A percentile compares a stretch with the other conserved stretches of the same genome.
These are phyloP conservation scores for Salvia miltiorrhiza DNA, from an alignment of 257 asterid species.

Conservation along the genomic window DNA sequence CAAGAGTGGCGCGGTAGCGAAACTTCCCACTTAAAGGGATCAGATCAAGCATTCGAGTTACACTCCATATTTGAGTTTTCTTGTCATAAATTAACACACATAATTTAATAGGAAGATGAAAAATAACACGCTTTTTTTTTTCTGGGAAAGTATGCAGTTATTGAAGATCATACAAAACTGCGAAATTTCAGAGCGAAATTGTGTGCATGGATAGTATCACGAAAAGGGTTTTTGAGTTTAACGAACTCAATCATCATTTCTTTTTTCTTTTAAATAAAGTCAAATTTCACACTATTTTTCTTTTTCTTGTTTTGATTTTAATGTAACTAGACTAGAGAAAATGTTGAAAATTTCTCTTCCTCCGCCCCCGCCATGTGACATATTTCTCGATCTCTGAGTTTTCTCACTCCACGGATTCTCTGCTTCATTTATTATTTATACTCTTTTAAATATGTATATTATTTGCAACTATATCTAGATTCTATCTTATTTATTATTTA, in stretches of 20 bases:
- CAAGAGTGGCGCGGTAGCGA: no score
- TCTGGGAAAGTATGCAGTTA: not conserved
- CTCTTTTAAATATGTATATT: not conserved
- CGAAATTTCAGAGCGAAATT: not conserved
- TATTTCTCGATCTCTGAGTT: slow-evolving; percentile 43
- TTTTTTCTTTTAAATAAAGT: slow-evolving; percentile 2
- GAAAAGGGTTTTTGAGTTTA: slow-evolving; percentile 22
- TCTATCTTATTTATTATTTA: not conserved
- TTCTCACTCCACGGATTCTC: slow-evolving; percentile 20
- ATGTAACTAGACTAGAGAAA: not conserved
- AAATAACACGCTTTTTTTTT: not conserved
- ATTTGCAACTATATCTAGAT: not conserved
- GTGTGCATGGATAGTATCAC: slow-evolving; percentile 10
- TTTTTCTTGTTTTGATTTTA: not conserved
- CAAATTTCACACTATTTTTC: not conserved
- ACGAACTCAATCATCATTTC: slow-evolving; percentile 29
- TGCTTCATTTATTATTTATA: not conserved
- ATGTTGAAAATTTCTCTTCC: slow-evolving; percentile 16
- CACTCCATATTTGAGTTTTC: not conserved
- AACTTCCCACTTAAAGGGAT: not conserved
- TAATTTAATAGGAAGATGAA: not conserved
- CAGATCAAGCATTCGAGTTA: not conserved
- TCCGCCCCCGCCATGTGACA: slow-evolving; percentile 56
- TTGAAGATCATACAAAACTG: not conserved
- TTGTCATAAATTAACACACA: not conserved